These are phyloP conservation scores for rapeseed (Brassica napus) DNA, from an alignment of 345 rosid genomes.

Conservation along the genomic window DNA sequence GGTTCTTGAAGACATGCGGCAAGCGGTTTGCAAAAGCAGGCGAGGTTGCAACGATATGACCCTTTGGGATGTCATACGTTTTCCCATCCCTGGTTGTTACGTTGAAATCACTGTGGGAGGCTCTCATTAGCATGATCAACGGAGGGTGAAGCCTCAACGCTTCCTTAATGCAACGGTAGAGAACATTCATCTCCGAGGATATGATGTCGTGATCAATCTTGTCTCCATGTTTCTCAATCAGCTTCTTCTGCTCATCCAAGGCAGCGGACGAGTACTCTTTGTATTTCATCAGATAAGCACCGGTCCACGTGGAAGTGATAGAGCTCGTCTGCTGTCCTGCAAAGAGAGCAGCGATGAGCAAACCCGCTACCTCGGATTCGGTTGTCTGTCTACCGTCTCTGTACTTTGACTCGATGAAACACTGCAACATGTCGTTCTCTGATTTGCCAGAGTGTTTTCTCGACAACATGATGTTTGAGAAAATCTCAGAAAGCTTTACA, in stretches of 20 bases:
- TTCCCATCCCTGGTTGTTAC: slow-evolving; percentile 79
- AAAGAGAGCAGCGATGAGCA: too few relatives aligned
- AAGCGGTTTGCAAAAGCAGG: slow-evolving; percentile 97
- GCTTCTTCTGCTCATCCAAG: slow-evolving; percentile 68
- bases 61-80: slow-evolving; percentile 86
- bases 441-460: slow-evolving; percentile 68
- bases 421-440: slow-evolving; percentile 93
- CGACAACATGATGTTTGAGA: slow-evolving; percentile 75
- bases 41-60: slow-evolving; percentile 89
- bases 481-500: too few relatives aligned
- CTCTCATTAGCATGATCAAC: slow-evolving; percentile 89
- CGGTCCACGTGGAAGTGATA: slow-evolving; percentile 95
- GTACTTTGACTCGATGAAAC: slow-evolving; percentile 94
- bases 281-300: slow-evolving; percentile 77
- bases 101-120: slow-evolving; percentile 78
- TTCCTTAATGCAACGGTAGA: slow-evolving; percentile 91
- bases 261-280: slow-evolving; percentile 61
- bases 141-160: slow-evolving; percentile 43
- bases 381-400: slow-evolving; percentile 38
- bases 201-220: slow-evolving; percentile 85
- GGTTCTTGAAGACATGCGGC: slow-evolving; percentile 70
- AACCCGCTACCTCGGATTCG: too few relatives aligned
- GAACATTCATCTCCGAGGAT: slow-evolving; percentile 78
- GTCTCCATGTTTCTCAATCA: slow-evolving; percentile 76
- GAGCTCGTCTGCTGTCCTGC: slow-evolving; percentile 96